Evolutionary conservation across 345 rosid genomes (phyloP).

Genomic region (Boechera retrofracta): DNA sequence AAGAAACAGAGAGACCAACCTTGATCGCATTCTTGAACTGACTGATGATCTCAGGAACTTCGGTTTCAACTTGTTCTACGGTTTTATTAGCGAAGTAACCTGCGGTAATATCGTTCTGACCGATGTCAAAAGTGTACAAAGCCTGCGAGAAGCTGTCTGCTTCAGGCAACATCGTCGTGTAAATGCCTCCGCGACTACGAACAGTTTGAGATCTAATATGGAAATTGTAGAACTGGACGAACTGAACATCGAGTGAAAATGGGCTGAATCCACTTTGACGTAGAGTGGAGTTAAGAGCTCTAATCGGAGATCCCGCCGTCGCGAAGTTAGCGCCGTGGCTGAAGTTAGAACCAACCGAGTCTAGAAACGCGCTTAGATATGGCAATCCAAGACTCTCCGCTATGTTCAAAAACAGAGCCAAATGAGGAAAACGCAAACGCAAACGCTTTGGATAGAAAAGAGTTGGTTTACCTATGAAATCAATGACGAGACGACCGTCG

Average conservation of each 20-base stretch:
- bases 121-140: slow-evolving; percentile 75
- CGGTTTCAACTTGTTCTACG: slow-evolving; percentile 47
- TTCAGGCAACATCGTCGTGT: slow-evolving; percentile 51
- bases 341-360: slow-evolving; percentile 80
- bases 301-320: slow-evolving; percentile 85
- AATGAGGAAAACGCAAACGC: background rate
- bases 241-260: slow-evolving; percentile 75
- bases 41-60: slow-evolving; percentile 57
- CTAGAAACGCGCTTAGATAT: slow-evolving; percentile 75
- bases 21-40: slow-evolving; percentile 50
- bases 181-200: slow-evolving; percentile 57
- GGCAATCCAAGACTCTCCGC: slow-evolving; percentile 70
- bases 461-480: slow-evolving; percentile 68
- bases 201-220: slow-evolving; percentile 63
- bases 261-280: slow-evolving; percentile 85
- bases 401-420: slow-evolving; percentile 27
- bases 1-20: slow-evolving; percentile 38
- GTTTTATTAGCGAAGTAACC: slow-evolving; percentile 63
- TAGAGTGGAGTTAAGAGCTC: slow-evolving; percentile 74
- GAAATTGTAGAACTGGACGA: slow-evolving; percentile 58
- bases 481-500: slow-evolving; percentile 90
- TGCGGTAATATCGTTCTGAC: slow-evolving; percentile 74
- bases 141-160: slow-evolving; percentile 53
- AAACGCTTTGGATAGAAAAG: background rate
- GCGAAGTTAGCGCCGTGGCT: slow-evolving; percentile 91